Evolutionary conservation across 306 rosid species (phyloP).

Genomic region (Vigna mungo): DNA sequence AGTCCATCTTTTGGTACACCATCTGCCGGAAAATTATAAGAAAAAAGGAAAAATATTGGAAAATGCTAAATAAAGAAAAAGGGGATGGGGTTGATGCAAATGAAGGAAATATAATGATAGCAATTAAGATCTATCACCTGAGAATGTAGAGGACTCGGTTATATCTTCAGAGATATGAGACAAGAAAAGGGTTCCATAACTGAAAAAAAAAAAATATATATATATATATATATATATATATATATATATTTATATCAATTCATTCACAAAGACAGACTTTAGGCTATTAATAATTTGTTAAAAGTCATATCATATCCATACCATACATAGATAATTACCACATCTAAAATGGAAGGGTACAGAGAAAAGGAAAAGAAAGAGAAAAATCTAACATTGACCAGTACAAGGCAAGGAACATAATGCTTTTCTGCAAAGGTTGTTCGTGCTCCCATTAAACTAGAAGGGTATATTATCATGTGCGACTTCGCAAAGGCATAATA

Average conservation of each 20-base stretch:
- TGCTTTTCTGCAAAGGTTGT: background rate
- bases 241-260: constrained; percentile 37
- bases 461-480: constrained; percentile 17
- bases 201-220: constrained; percentile 44
- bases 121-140: constrained; percentile 67
- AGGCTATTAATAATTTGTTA: constrained; percentile 30
- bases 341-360: constrained; percentile 5
- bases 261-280: constrained; percentile 31
- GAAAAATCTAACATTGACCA: background rate
- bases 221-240: background rate
- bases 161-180: constrained; percentile 84
- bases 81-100: background rate
- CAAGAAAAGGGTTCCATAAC: constrained; percentile 90
- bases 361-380: background rate
- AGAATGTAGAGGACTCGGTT: constrained; percentile 76
- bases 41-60: constrained; percentile 30
- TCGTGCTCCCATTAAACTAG: constrained; percentile 12
- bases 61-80: background rate
- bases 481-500: constrained; percentile 20
- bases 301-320: constrained; percentile 17
- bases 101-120: constrained; percentile 7
- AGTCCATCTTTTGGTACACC: constrained; percentile 99
- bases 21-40: constrained; percentile 60
- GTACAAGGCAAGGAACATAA: background rate
- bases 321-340: constrained; percentile 14